phyloP scores from a whole-genome alignment of 768 basidiomycete genomes.

The Pholiota conissans region DNA sequence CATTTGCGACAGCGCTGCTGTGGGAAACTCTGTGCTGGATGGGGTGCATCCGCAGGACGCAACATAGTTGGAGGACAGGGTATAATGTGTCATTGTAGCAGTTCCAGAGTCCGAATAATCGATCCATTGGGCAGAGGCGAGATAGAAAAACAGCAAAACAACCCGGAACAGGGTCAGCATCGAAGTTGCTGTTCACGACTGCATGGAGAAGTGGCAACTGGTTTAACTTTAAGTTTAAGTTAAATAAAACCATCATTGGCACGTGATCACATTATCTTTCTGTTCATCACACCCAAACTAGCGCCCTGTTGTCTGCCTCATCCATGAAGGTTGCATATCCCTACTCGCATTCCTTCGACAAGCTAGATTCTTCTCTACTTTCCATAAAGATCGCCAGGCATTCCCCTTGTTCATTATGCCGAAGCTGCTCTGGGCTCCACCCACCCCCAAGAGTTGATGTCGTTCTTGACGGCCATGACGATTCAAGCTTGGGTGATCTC shows the following conservation, averaged over 20 bases:
- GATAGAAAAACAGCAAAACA: constrained; percentile 14
- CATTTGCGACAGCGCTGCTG: constrained; percentile 77
- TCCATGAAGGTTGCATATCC: constrained; percentile 72
- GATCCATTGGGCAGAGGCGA: constrained; percentile 49
- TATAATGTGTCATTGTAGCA: constrained; percentile 82
- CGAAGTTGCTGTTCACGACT: neutral
- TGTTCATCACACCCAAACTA: constrained; percentile 5
- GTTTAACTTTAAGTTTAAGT: too few relatives aligned
- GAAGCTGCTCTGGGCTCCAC: constrained; percentile 66
- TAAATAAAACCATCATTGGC: too few relatives aligned
- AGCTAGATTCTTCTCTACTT: constrained; percentile 49
- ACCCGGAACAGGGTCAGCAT: constrained; percentile 4
- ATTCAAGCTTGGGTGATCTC: constrained; percentile 52
- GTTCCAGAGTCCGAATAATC: constrained; percentile 59
- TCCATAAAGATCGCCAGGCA: constrained; percentile 84
- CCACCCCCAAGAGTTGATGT: constrained; percentile 62
- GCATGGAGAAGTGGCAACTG: too few relatives aligned
- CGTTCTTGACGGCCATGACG: constrained; percentile 52
- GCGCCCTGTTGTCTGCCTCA: constrained; percentile 7
- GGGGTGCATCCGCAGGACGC: constrained; percentile 79
- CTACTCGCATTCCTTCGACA: constrained; percentile 48
- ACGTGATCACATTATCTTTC: constrained; percentile 1
- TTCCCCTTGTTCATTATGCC: constrained; percentile 66
- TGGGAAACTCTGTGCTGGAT: constrained; percentile 69
- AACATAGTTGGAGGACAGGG: constrained; percentile 52